Base-by-base conservation (phyloP, 2,329 filamentous ascomycete species). In the Cyanodermella asteris region DNA sequence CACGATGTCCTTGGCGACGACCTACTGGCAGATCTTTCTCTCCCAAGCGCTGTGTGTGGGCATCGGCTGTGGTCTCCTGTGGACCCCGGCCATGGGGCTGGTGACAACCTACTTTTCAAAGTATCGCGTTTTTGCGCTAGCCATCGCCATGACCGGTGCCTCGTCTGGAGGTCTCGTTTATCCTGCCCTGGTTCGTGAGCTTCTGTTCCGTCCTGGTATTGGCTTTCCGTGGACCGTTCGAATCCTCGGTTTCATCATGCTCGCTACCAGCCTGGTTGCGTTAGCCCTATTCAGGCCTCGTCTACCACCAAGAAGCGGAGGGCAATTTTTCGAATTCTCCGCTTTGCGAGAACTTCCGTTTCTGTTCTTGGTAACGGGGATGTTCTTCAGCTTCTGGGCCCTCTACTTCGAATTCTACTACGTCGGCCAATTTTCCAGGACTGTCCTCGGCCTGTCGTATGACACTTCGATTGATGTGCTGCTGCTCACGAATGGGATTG, bases 331-430 rank as follows among this genome's bases (percentile, higher is more conserved):
- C 4, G 66, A 72, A 24, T 56, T 51, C 53, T 44, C 43, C 1
- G 64, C 65, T 0, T 69, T 73, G 34, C 50, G 40, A 20, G 67
- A 72, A 37, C 34, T 47, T 1, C 50, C 62, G 9, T 72, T 69
- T 29, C 38, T 55, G 1, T 38, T 61, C 7, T 60, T 59, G 32
- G 43, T 51, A 1, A 25, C 50, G 3, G 53, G 54, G 4, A 50
- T 53, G 31, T 55, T 53, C 28, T 44, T 54, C 26, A 40, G 40
- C 28, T 64, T 63, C 38, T 47, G 53, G 32, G 55, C 57, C 2
- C 39, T 64, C 1, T 70, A 67, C 34, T 59, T 67, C 28, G 55
- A 55, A 4, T 67, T 65, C 36, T 34, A 30, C 16, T 29, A 35
- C 13, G 15, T 35, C 13, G 27, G 56, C 0, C 49, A 56, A 0